Conservation (phyloP, 208 protist genomes). For the Phytomonas serpens region DNA sequence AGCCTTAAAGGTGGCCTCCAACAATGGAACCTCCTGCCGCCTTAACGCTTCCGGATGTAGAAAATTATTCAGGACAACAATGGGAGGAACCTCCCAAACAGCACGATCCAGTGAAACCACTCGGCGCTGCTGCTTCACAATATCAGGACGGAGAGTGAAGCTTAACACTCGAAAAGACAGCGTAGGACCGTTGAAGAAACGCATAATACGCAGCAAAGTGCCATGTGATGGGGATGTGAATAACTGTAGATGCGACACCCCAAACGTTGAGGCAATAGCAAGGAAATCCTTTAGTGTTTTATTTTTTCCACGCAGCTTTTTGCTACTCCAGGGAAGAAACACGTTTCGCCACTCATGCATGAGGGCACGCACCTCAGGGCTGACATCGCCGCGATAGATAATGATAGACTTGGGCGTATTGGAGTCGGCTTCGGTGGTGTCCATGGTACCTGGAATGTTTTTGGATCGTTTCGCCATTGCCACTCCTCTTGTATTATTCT, state of each 20-base stretch:
- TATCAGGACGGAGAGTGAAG: conserved; percentile 81
- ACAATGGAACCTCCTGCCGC: conserved; percentile 66
- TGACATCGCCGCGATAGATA: conserved; percentile 85
- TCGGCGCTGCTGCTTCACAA: conserved; percentile 67
- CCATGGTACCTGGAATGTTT: conserved; percentile 59
- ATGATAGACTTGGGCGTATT: conserved; percentile 86
- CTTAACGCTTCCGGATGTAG: conserved; percentile 50
- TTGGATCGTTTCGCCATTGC: neutral
- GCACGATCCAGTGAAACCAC: conserved; percentile 38
- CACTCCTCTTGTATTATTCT: neutral
- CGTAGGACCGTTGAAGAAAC: conserved; percentile 86
- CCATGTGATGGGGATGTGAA: conserved; percentile 78
- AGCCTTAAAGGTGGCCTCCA: conserved; percentile 79
- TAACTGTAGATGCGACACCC: conserved; percentile 80
- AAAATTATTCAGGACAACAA: conserved; percentile 92
- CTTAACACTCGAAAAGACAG: conserved; percentile 82
- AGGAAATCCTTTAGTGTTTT: conserved; percentile 87
- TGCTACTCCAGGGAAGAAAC: conserved; percentile 87
- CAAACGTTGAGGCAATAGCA: conserved; percentile 67
- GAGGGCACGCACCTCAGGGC: conserved; percentile 58
- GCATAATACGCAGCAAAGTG: conserved; percentile 85
- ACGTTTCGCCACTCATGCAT: conserved; percentile 90
- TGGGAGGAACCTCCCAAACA: conserved; percentile 78
- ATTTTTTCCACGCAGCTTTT: conserved; percentile 84
- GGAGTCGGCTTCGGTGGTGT: conserved; percentile 86